Evolutionary conservation across 352 stramenopile genomes (phyloP), one percentile per base, ranked within the genome.

Genomic region (Poterioochromonas sp.): DNA sequence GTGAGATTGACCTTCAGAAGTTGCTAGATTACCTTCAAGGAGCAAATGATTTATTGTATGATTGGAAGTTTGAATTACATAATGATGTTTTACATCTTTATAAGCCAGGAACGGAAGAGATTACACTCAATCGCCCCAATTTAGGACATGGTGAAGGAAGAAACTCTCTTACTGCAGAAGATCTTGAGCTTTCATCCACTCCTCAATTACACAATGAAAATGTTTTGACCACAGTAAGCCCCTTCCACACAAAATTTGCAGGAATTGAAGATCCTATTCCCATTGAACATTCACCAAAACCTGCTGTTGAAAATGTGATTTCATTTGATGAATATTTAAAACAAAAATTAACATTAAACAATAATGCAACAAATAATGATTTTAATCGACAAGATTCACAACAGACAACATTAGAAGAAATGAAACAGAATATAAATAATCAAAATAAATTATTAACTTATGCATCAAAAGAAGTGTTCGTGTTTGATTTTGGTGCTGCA

Each of bases 401-500:
- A 20, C 44, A 53, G 20, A 20, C 8, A 20, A 20, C 44, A 20
- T n/a, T n/a, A n/a, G n/a, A n/a, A n/a, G 47, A 58, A 58, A 26
- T 26, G 15, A 58, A 58, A 26, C 26, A 26, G 15, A 26, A 15
- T 26, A 26, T 26, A 15, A 18, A 8, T 18, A 68, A 39, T 26
- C 26, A 8, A 32, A 39, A 39, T 35, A 32, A 49, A 43, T 12
- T 73, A 51, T 43, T 29, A 32, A 29, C 3, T 73, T 32, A 15
- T 73, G 63, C 11, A 35, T 12, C 29, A 32, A 40, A 44, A 32
- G 80, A 85, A 51, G 79, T 86, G 22, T 85, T 84, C 58, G 60
- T 84, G 0, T 86, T 86, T 71, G 51, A 64, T 11, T 86, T 82
- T 62, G 90, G 91, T 22, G 94, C 89, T 80, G 87, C 86, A 8